Evolutionary conservation across 169 alveolate genomes (phyloP).

Genomic region (Eimeria tenella): DNA sequence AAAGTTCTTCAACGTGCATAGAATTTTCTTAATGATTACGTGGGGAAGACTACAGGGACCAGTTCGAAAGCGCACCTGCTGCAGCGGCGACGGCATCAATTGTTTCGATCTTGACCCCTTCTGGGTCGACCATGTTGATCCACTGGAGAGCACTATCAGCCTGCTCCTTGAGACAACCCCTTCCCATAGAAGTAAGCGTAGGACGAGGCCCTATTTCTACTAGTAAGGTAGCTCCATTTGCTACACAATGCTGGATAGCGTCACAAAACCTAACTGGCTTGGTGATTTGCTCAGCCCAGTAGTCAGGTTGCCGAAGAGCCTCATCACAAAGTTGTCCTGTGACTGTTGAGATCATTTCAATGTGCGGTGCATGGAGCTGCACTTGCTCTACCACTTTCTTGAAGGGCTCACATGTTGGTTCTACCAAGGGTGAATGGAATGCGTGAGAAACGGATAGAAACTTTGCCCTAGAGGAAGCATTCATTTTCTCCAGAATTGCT

Average conservation of each 20-base stretch:
- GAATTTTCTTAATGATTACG: background rate
- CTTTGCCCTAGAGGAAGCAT: conserved; percentile 28
- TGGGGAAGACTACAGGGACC: background rate
- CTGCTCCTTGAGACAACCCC: conserved; percentile 24
- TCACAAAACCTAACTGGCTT: conserved; percentile 76
- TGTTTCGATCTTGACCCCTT: background rate
- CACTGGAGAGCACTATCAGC: conserved; percentile 55
- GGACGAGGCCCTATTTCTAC: conserved; percentile 80
- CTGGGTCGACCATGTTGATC: conserved; percentile 76
- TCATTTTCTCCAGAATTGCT: conserved; percentile 49
- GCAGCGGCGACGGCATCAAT: conserved; percentile 57
- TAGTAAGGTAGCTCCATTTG: conserved; percentile 64
- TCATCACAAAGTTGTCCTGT: conserved; percentile 76
- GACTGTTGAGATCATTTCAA: conserved; percentile 52
- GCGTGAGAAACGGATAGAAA: conserved; percentile 77
- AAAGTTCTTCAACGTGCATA: background rate
- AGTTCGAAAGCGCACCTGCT: background rate
- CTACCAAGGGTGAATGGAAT: conserved; percentile 79
- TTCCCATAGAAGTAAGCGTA: conserved; percentile 69
- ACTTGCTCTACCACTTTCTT: conserved; percentile 46
- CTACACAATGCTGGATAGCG: conserved; percentile 70
- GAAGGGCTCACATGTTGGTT: conserved; percentile 63
- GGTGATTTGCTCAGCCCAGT: conserved; percentile 83
- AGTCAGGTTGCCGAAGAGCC: conserved; percentile 36
- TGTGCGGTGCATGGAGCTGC: conserved; percentile 56